Conservation (phyloP, 176 grass and related monocot species). For the Zoysia japonica region DNA sequence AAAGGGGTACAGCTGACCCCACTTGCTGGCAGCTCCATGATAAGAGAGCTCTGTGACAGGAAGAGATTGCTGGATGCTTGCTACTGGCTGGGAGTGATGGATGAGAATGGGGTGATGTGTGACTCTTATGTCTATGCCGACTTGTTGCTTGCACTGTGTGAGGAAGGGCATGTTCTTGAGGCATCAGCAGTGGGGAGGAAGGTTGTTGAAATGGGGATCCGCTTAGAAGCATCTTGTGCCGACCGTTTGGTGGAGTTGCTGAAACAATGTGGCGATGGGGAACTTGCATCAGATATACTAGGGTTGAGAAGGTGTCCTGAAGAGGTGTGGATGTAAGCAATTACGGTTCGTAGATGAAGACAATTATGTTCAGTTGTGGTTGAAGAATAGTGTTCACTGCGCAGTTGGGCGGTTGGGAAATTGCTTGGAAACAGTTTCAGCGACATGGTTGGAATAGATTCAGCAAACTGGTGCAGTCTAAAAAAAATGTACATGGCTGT, state of each 20-base stretch:
- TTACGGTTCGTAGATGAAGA: neutral
- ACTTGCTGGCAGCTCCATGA: constrained; percentile 50
- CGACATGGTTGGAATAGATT: constrained; percentile 10
- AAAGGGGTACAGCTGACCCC: constrained; percentile 55
- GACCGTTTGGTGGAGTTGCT: constrained; percentile 55
- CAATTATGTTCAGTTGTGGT: neutral
- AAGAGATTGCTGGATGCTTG: constrained; percentile 60
- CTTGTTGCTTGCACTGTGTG: constrained; percentile 55
- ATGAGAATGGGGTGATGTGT: constrained; percentile 55
- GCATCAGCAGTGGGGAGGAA: constrained; percentile 45
- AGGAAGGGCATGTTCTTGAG: constrained; percentile 49
- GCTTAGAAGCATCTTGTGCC: constrained; percentile 45
- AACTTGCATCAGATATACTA: constrained; percentile 52
- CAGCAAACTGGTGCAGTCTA: constrained; percentile 22
- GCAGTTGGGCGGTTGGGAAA: neutral
- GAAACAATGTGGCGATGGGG: constrained; percentile 50
- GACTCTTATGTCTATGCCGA: constrained; percentile 60
- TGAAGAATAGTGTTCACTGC: neutral
- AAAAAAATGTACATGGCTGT: neutral
- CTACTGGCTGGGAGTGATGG: constrained; percentile 53
- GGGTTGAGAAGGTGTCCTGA: constrained; percentile 34
- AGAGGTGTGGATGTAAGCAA: constrained; percentile 8
- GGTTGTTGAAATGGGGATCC: constrained; percentile 45
- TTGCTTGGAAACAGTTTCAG: constrained; percentile 8
- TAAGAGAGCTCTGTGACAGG: constrained; percentile 49